Percentiles rank a stretch among this genome's conserved stretches.
These are phyloP conservation scores for Cordyceps farinosa DNA, from an alignment of 2,329 filamentous ascomycete genomes.

Conservation along the genomic window DNA sequence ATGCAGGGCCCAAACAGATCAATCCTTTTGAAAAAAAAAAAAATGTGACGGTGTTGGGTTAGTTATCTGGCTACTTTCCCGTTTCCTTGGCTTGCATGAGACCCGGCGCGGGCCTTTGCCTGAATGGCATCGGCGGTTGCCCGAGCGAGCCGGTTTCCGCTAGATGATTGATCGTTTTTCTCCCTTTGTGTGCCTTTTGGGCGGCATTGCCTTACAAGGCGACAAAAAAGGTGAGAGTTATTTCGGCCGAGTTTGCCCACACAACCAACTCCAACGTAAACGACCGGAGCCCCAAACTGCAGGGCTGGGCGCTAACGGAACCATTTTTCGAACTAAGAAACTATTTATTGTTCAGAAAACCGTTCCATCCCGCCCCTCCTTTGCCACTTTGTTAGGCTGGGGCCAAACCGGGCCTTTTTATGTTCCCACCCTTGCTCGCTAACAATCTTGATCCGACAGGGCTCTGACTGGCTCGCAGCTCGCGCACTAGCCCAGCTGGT, in stretches of 20 bases:
- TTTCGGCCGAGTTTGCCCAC: slow-evolving; percentile 1
- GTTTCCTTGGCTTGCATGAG: not conserved
- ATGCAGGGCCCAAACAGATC: not conserved
- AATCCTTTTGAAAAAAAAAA: not conserved
- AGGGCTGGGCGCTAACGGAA: not conserved
- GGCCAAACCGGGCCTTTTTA: too few relatives aligned
- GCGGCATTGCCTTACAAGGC: not conserved
- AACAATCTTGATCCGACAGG: slow-evolving; percentile 5
- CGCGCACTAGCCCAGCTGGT: not conserved
- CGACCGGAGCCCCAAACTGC: not conserved
- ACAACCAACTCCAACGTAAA: not conserved
- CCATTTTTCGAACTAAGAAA: too few relatives aligned
- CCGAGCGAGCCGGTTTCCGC: not conserved
- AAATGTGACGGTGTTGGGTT: not conserved
- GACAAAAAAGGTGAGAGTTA: not conserved
- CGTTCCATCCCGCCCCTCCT: not conserved
- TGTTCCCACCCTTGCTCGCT: not conserved
- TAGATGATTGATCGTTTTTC: not conserved
- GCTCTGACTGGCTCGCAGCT: not conserved
- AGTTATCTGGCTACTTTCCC: not conserved
- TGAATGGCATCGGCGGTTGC: not conserved
- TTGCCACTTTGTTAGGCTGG: not conserved
- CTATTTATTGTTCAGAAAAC: not conserved
- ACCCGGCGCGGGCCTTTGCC: not conserved
- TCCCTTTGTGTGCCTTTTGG: not conserved